Evolutionary conservation across 2,329 filamentous ascomycete species (phyloP).

Genomic region (Ophiognomonia clavigignenti-juglandacearum): DNA sequence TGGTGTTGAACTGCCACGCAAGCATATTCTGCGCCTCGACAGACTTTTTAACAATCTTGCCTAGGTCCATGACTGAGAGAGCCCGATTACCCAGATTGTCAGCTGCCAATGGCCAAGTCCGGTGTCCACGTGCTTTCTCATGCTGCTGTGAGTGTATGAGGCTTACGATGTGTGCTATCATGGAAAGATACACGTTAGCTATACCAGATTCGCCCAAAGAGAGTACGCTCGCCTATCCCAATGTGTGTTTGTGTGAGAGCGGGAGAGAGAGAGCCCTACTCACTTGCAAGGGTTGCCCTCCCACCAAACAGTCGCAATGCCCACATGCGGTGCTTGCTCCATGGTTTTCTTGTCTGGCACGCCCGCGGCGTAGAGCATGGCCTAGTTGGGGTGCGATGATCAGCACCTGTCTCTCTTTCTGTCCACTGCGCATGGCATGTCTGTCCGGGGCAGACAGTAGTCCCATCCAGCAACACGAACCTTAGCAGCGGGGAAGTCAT

Average conservation of each 20-base stretch:
- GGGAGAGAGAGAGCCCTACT: slow-evolving; percentile 1
- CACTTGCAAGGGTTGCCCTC: slow-evolving; percentile 92
- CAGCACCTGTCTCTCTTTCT: slow-evolving; percentile 95
- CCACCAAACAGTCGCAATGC: slow-evolving; percentile 98
- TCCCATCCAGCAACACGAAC: slow-evolving; percentile 43
- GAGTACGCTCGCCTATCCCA: too few relatives aligned
- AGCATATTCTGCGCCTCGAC: slow-evolving; percentile 69
- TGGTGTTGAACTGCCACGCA: slow-evolving; percentile 97
- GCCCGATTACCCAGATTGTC: too few relatives aligned
- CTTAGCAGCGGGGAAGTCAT: slow-evolving; percentile 91
- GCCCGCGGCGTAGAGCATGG: slow-evolving; percentile 97
- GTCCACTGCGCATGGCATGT: slow-evolving; percentile 56
- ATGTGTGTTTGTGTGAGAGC: too few relatives aligned
- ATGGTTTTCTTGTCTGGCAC: slow-evolving; percentile 73
- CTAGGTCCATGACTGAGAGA: too few relatives aligned
- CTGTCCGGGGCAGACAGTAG: neutral
- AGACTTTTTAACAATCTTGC: slow-evolving; percentile 63
- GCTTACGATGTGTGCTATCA: too few relatives aligned
- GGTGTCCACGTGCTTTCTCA: too few relatives aligned
- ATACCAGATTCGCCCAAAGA: too few relatives aligned
- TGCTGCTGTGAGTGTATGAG: too few relatives aligned
- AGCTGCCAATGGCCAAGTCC: too few relatives aligned
- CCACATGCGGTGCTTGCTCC: slow-evolving; percentile 89
- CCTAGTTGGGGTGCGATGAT: slow-evolving; percentile 77
- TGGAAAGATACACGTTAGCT: too few relatives aligned